A percentile compares a stretch with the other conserved stretches of the same genome.
phyloP scores from a whole-genome alignment of 2,329 filamentous ascomycete genomes.

The Ceratocystis smalleyi region DNA sequence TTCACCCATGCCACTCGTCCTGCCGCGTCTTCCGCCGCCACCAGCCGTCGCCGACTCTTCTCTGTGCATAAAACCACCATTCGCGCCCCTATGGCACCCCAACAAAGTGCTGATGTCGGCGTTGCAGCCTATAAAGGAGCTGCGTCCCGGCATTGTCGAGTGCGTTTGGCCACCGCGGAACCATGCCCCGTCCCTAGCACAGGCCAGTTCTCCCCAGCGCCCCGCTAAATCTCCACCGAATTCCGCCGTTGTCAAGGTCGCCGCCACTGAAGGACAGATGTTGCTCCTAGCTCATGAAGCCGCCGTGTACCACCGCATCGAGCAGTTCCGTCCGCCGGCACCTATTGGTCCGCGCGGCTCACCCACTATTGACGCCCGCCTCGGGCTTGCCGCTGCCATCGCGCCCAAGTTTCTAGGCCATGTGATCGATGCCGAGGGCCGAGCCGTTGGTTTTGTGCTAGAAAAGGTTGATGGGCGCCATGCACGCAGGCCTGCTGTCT shows the following conservation, averaged over 20 bases:
- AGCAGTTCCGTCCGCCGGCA: neutral
- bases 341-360: neutral
- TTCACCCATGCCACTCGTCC: neutral
- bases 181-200: neutral
- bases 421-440: neutral
- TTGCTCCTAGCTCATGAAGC: slow-evolving; percentile 1
- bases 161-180: neutral
- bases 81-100: slow-evolving; percentile 3
- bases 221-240: neutral
- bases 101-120: neutral
- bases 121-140: neutral
- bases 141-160: neutral
- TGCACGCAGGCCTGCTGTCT: neutral
- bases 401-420: slow-evolving; percentile 8
- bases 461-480: neutral
- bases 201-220: neutral
- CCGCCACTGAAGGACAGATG: slow-evolving; percentile 3
- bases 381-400: neutral
- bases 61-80: neutral
- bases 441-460: slow-evolving; percentile 4
- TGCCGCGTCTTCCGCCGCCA: neutral
- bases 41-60: neutral
- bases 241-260: neutral
- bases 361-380: neutral
- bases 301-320: neutral